These are phyloP conservation scores for Skeletonema tropicum DNA, from an alignment of 108 stramenopile genomes.

Conservation along the genomic window DNA sequence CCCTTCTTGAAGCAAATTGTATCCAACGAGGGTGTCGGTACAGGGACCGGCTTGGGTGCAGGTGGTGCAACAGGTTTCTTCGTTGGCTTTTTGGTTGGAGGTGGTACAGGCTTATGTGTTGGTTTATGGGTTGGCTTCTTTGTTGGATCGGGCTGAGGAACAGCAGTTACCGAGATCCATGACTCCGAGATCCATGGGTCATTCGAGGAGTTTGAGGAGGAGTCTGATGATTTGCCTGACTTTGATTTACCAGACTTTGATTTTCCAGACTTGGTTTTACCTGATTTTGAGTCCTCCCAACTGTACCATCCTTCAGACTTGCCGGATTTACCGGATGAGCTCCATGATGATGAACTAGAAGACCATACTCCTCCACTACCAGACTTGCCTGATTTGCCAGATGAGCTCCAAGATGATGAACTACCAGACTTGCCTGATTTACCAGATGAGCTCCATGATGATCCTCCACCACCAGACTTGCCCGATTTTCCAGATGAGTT, in stretches of 20 bases:
- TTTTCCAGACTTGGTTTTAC: background rate
- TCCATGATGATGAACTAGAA: background rate
- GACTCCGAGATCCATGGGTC: no score
- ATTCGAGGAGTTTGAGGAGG: background rate
- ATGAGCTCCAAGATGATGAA: background rate
- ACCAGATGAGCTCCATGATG: background rate
- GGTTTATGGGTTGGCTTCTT: background rate
- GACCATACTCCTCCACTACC: conserved; percentile 12
- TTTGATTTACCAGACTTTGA: background rate
- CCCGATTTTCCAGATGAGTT: background rate
- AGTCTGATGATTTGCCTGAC: background rate
- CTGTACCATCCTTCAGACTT: conserved; percentile 3
- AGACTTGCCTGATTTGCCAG: conserved; percentile 12
- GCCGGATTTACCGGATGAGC: background rate
- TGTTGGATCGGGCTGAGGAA: background rate
- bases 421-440: background rate
- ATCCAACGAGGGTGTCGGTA: conserved; percentile 2
- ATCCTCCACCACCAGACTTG: background rate
- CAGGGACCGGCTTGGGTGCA: background rate
- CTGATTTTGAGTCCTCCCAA: background rate
- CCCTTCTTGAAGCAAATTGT: conserved; percentile 18
- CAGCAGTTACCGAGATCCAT: background rate
- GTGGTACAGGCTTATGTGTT: background rate
- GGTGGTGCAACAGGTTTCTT: background rate
- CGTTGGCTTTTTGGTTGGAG: background rate